Evolutionary conservation across 768 basidiomycete genomes (phyloP), one percentile per base, ranked within the genome.

Genomic region (Mycena floridula): DNA sequence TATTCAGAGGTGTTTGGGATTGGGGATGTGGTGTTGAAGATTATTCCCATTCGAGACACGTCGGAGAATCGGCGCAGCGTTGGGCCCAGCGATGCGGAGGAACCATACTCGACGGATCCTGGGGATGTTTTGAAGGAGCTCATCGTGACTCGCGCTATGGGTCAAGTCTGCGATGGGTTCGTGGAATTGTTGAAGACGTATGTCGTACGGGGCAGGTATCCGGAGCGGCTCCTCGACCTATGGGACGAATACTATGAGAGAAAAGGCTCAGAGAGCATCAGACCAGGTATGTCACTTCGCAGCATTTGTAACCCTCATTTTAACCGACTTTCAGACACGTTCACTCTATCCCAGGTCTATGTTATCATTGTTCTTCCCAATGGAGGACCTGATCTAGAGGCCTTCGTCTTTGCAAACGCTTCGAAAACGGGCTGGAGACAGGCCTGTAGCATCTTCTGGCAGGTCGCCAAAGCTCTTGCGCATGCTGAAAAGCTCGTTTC

Each of bases 1-100:
- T 99, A 87, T 62, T 95, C 91, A 0, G 96, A 99, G 58, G 96
- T 99, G 23, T 99, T 89, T 61, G 86, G 85, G 7, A 84, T 93
- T 40, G 85, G 85, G 3, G 79, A 87, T 51, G 79, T 94, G 25
- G 92, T 94, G n/a, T 72, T 94, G 51, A 94, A 94, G 68, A 74
- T 96, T 37, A 81, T 94, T 27, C 92, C 91, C 5, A 62, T 93
- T 27, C 71, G 79, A 41, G 69, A 77, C 49, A 22, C 36, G 16
- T 43, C 30, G 26, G 46, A 20, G 25, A 30, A 37, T 22, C 37
- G 51, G 28, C 40, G 49, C 43, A 44, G 35, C 6, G 44, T 54
- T 16, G 39, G 41, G 24, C 37, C 27, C 4, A 25, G 37, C 20
- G 54, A 40, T 7, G 56, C 57, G 28, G 66, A 65, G 22, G 69